Evolutionary conservation across 306 rosid genomes (phyloP).

Genomic region (Inga laurina): DNA sequence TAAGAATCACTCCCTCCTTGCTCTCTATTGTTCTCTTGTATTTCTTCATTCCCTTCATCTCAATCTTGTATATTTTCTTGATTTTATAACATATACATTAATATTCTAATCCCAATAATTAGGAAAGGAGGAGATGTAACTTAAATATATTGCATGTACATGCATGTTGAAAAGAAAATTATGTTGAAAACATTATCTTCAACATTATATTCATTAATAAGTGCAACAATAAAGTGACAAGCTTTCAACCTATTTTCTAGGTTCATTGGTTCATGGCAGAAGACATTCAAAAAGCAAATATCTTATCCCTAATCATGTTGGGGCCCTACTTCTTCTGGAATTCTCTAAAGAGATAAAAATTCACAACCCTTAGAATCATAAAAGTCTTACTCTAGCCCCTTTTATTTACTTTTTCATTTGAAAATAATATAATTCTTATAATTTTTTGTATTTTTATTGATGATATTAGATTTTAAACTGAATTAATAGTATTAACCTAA

Average conservation of each 20-base stretch:
- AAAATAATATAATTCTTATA: too few relatives aligned
- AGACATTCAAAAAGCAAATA: neutral
- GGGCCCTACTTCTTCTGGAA: neutral
- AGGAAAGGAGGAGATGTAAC: too few relatives aligned
- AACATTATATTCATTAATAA: neutral
- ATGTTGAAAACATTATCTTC: neutral
- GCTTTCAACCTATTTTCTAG: neutral
- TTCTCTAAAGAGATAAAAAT: neutral
- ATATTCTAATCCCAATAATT: too few relatives aligned
- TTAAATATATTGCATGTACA: neutral
- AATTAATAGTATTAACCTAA: too few relatives aligned
- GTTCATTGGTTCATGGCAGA: neutral
- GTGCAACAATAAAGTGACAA: neutral
- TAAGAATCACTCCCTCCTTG: too few relatives aligned
- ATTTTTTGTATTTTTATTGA: neutral
- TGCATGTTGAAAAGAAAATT: neutral
- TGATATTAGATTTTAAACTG: neutral
- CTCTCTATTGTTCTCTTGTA: too few relatives aligned
- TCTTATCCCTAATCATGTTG: neutral
- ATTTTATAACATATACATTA: too few relatives aligned
- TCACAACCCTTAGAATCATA: neutral
- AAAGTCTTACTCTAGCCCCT: neutral
- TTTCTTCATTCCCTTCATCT: too few relatives aligned
- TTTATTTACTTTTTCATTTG: neutral
- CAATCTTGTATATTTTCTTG: too few relatives aligned